These are phyloP conservation scores for Podospora australis DNA, from an alignment of 495 filamentous ascomycete genomes.

Conservation along the genomic window DNA sequence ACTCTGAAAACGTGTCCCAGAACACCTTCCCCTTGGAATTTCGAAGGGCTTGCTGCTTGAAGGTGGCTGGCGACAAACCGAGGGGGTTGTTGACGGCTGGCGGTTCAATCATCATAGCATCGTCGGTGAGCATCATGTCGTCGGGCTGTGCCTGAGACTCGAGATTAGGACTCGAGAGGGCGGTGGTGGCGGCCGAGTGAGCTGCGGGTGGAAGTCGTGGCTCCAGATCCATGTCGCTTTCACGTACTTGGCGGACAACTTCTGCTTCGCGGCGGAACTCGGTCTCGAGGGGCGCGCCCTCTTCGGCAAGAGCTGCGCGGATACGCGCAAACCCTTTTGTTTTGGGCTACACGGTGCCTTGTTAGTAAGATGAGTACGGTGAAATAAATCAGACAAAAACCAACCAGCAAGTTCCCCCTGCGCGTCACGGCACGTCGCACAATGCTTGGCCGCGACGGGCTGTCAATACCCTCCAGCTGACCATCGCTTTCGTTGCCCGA, in stretches of 20 bases:
- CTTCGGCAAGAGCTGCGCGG: conserved; percentile 79
- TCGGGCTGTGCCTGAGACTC: conserved; percentile 43
- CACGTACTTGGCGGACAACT: conserved; percentile 87
- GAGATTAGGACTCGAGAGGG: conserved; percentile 46
- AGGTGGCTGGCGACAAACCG: conserved; percentile 55
- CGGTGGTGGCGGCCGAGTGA: conserved; percentile 41
- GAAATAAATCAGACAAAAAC: conserved; percentile 19
- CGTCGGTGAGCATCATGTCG: conserved; percentile 50
- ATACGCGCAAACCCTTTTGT: conserved; percentile 92
- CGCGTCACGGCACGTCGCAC: conserved; percentile 70
- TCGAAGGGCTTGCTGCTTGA: conserved; percentile 63
- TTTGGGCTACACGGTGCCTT: conserved; percentile 63
- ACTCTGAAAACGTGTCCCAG: conserved; percentile 69
- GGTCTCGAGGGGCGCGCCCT: conserved; percentile 76
- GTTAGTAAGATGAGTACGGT: conserved; percentile 4
- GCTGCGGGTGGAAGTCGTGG: conserved; percentile 23
- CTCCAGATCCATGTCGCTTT: conserved; percentile 54
- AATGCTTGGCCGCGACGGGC: conserved; percentile 45
- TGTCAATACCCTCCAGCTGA: conserved; percentile 40
- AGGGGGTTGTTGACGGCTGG: conserved; percentile 17
- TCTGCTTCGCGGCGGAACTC: conserved; percentile 90
- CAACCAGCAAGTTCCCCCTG: conserved; percentile 79
- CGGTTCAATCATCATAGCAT: conserved; percentile 52
- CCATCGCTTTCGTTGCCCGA: conserved; percentile 75
- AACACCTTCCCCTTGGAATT: conserved; percentile 68